Percentiles rank a stretch among this genome's conserved stretches.
Evolutionary conservation across 1,284 basidiomycete species (phyloP).

Genomic region (Marasmius oreades): DNA sequence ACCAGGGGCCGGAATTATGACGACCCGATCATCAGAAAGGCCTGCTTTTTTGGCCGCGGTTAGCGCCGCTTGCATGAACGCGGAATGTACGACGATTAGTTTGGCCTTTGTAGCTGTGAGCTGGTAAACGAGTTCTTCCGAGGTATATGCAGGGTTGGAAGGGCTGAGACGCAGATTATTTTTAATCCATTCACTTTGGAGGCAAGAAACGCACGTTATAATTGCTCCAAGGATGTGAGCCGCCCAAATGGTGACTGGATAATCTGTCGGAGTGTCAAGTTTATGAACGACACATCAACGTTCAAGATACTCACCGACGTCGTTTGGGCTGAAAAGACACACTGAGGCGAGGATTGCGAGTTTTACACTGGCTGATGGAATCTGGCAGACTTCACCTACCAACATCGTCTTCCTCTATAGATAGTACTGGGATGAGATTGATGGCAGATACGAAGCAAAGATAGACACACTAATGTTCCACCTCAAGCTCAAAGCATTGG

Average conservation of each 20-base stretch:
- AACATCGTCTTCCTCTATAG: conserved; percentile 34
- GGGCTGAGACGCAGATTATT: conserved; percentile 29
- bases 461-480: conserved; percentile 53
- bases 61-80: conserved; percentile 56
- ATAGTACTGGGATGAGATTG: not conserved
- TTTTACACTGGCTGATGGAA: not conserved
- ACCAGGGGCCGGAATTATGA: conserved; percentile 43
- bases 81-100: conserved; percentile 60
- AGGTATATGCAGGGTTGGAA: conserved; percentile 69
- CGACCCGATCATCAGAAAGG: conserved; percentile 50
- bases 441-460: conserved; percentile 4
- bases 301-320: conserved; percentile 43
- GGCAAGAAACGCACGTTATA: conserved; percentile 48
- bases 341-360: conserved; percentile 35
- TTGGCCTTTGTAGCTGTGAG: conserved; percentile 52
- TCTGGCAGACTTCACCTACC: conserved; percentile 27
- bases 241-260: conserved; percentile 72
- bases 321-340: conserved; percentile 66
- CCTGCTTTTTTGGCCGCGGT: conserved; percentile 48
- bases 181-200: not conserved
- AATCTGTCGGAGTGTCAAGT: conserved; percentile 53
- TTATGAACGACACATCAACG: conserved; percentile 1
- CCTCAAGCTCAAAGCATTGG: conserved; percentile 54
- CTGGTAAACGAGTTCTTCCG: conserved; percentile 65
- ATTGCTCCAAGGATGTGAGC: conserved; percentile 69